phyloP scores from a whole-genome alignment of 495 filamentous ascomycete species.

The Xylaria acuta region DNA sequence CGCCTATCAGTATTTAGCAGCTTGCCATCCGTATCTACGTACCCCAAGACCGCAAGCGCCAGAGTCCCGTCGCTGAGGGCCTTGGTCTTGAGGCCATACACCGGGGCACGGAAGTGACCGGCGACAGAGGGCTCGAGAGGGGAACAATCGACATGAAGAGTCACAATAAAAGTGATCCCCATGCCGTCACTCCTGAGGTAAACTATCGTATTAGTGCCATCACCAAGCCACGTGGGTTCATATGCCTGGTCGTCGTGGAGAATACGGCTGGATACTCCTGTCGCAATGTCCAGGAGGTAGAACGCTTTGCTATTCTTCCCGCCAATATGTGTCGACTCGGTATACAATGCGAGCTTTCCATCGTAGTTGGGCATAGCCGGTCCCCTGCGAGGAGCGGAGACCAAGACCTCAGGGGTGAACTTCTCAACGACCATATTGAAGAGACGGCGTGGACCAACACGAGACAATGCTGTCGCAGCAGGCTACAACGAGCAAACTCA shows the following conservation, averaged over 20 bases:
- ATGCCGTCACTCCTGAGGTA: constrained; percentile 30
- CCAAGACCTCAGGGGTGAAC: constrained; percentile 34
- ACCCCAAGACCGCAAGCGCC: constrained; percentile 33
- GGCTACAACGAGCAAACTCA: background rate
- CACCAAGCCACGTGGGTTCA: constrained; percentile 35
- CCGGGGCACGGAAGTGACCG: constrained; percentile 28
- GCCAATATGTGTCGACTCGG: constrained; percentile 33
- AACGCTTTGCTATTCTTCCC: constrained; percentile 31
- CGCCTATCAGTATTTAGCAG: constrained; percentile 25
- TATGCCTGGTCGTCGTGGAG: constrained; percentile 31
- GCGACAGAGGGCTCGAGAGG: constrained; percentile 22
- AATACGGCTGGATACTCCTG: constrained; percentile 27
- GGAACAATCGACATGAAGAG: constrained; percentile 25
- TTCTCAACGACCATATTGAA: constrained; percentile 30
- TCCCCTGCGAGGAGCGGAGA: constrained; percentile 29
- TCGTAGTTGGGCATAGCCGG: constrained; percentile 36
- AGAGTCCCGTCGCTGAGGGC: constrained; percentile 32
- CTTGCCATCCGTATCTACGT: constrained; percentile 24
- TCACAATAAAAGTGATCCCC: constrained; percentile 33
- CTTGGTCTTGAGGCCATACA: constrained; percentile 31
- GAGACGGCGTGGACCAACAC: background rate
- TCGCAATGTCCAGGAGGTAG: constrained; percentile 33
- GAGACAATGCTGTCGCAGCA: background rate
- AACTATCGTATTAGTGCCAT: constrained; percentile 29
- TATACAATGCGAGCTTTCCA: constrained; percentile 37